Percentiles rank a stretch among this genome's conserved stretches.
Evolutionary conservation across 495 filamentous ascomycete genomes (phyloP).

Genomic region (Penicillium goetzii): DNA sequence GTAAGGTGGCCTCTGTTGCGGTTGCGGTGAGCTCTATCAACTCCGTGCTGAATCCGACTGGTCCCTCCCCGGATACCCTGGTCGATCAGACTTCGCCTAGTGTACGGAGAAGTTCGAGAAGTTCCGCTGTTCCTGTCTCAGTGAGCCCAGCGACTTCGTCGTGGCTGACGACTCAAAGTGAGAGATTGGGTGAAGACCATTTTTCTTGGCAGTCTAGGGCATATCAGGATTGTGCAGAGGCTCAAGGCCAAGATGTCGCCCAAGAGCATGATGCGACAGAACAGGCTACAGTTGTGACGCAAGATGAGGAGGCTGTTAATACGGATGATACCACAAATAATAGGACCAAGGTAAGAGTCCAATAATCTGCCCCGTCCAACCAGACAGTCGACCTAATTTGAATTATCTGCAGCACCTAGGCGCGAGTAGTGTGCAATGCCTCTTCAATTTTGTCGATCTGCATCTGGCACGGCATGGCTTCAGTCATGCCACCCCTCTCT

Average conservation of each 20-base stretch:
- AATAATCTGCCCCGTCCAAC: neutral
- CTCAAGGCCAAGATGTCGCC: neutral
- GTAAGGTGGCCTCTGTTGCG: neutral
- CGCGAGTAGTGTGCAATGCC: conserved; percentile 18
- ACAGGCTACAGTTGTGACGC: neutral
- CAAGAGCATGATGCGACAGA: neutral
- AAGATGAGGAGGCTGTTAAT: neutral
- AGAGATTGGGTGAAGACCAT: neutral
- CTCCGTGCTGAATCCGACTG: neutral
- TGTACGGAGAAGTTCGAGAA: neutral
- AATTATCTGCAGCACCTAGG: neutral
- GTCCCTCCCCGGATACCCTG: neutral
- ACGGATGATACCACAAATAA: neutral
- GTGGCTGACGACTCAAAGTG: conserved; percentile 4
- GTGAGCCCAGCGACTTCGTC: conserved; percentile 1
- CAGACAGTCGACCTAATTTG: neutral
- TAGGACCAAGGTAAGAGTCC: neutral
- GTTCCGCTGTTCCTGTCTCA: neutral
- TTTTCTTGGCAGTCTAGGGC: conserved; percentile 1
- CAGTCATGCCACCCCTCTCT: neutral
- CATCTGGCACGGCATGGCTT: conserved; percentile 13
- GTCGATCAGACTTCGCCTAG: neutral
- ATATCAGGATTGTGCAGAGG: neutral
- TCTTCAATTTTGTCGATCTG: conserved; percentile 16
- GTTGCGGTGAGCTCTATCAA: neutral